phyloP scores from a whole-genome alignment of 768 basidiomycete species.

The Gymnopilus junonius region DNA sequence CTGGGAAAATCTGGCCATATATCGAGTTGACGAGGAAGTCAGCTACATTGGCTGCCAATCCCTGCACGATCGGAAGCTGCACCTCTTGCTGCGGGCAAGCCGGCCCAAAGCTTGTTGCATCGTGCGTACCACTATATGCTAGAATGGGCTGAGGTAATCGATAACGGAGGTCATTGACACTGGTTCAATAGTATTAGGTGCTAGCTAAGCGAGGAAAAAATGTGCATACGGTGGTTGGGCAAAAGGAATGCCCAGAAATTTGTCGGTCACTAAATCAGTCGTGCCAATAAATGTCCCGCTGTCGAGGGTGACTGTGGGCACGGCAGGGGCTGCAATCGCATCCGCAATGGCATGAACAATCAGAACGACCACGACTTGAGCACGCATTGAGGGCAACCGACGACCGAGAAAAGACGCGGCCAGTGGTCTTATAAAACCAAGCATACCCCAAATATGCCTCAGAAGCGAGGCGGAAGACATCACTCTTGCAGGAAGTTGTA shows the following conservation, averaged over 20 bases:
- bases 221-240: conserved; percentile 54
- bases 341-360: neutral
- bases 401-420: neutral
- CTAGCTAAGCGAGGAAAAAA: neutral
- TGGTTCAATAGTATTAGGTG: conserved; percentile 6
- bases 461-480: neutral
- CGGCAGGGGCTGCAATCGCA: conserved; percentile 23
- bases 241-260: conserved; percentile 60
- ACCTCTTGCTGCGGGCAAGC: conserved; percentile 52
- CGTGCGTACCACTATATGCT: conserved; percentile 37
- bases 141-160: conserved; percentile 43
- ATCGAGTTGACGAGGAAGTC: conserved; percentile 38
- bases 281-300: conserved; percentile 49
- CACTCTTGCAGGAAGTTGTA: neutral
- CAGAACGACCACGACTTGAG: neutral
- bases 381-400: neutral
- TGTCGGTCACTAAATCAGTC: conserved; percentile 32
- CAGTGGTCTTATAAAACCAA: neutral
- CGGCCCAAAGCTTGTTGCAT: conserved; percentile 45
- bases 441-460: neutral
- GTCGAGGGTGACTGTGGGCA: conserved; percentile 45
- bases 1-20: conserved; percentile 32
- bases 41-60: conserved; percentile 37
- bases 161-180: conserved; percentile 41
- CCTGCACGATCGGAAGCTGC: conserved; percentile 36